Evolutionary conservation across 306 rosid genomes (phyloP).

Genomic region (cucumber (Cucumis sativus)): Cucumber_9930_V3 NC_026659.2:26571001-26571500

Average conservation of each 20-base stretch:
- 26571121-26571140: neutral
- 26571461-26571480: no score
- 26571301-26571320: neutral
- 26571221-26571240: no score
- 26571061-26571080: neutral
- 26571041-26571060: conserved; percentile 23
- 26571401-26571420: neutral
- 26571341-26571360: neutral
- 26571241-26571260: no score
- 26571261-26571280: no score
- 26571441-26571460: no score
- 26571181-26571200: neutral
- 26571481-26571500: neutral
- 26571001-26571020: no score
- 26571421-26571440: no score
- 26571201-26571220: neutral
- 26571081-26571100: neutral
- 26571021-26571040: conserved; percentile 30
- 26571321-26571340: neutral
- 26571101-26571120: neutral
- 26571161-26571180: neutral
- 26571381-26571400: neutral
- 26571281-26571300: neutral
- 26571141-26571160: neutral
- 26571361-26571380: neutral